Conservation (phyloP, 495 filamentous ascomycete species). For the Platismatia glauca region DNA sequence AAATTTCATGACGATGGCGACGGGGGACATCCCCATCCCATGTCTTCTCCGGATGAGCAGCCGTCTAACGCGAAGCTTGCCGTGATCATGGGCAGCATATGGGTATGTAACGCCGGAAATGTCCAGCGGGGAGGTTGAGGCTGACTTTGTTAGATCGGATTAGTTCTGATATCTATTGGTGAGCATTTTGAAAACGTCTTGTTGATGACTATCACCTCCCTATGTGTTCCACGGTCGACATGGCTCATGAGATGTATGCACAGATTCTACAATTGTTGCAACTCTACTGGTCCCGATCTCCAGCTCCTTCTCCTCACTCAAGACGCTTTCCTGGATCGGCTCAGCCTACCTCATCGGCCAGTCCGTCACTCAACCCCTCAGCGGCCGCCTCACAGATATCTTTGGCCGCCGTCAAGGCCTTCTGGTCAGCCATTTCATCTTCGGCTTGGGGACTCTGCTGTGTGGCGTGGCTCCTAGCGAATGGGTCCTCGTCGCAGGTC, state of each 20-base stretch:
- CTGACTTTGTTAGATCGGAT: background rate
- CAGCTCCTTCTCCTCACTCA: conserved; percentile 68
- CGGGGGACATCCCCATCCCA: background rate
- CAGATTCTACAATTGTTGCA: conserved; percentile 70
- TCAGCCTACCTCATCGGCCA: conserved; percentile 83
- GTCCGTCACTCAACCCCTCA: conserved; percentile 74
- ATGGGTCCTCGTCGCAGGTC: conserved; percentile 62
- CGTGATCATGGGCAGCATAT: conserved; percentile 5
- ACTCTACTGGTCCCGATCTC: conserved; percentile 77
- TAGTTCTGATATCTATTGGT: conserved; percentile 1
- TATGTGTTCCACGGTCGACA: background rate
- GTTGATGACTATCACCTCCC: background rate
- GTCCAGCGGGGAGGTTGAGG: background rate
- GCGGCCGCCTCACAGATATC: conserved; percentile 79
- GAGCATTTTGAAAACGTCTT: background rate
- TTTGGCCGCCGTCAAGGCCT: conserved; percentile 69
- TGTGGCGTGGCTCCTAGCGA: conserved; percentile 65
- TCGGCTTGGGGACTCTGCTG: conserved; percentile 69
- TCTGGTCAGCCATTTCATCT: conserved; percentile 68
- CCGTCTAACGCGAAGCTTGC: background rate
- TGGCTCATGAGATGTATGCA: conserved; percentile 11
- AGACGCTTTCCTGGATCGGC: conserved; percentile 59
- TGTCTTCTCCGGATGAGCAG: background rate
- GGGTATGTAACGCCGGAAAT: background rate
- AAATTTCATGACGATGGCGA: background rate